Base-by-base conservation (phyloP, 768 basidiomycete genomes). In the Rhizopogon rudus region DNA sequence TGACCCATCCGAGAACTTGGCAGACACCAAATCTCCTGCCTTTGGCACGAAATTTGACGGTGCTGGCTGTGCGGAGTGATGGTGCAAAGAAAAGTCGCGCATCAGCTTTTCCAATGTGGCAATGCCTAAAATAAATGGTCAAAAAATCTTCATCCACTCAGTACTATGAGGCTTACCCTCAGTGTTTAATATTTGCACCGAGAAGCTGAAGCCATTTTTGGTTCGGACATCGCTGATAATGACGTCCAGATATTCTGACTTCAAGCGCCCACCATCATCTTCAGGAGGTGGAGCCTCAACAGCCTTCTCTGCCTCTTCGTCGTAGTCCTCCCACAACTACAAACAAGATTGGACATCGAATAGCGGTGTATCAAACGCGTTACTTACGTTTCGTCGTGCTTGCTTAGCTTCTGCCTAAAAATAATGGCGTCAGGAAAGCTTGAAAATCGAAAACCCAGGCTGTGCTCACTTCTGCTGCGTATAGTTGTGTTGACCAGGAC, bases 101-200 rank as follows among this genome's bases (percentile, higher is more conserved):
- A 98, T 98, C 57, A 99, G 78, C 67, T 91, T 88, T 65, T 97
- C 96, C 56, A 99, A 77, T 5, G 88, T 86, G 9, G 90, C 91
- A 56, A 98, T 95, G 52, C 93, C 93, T 97, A 53, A 12, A 33
- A 22, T 29, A 10, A 5, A 40, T 6, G 51, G 14, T 49, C 8
- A 44, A 53, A 35, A 51, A 42, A 44, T 53, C 33, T 43, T 5
- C 25, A 48, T 53, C 44, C 16, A 62, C 44, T 13, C 25, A 16
- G 31, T 6, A 6, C 17, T 3, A 20, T n/a, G 29, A 44, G 25
- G 61, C 77, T 52, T 54, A 89, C 94, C 93, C 73, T 93, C 90
- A 1, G 89, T 88, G 68, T 95, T 93, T 17, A 98, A 80, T 46
- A 96, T 79, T 69, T 99, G 96, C 9, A 99, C 88, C 8, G 94